A percentile compares a stretch with the other conserved stretches of the same genome.
phyloP scores from a whole-genome alignment of 441 rosid genomes.

The Aquilaria agallochum region DNA sequence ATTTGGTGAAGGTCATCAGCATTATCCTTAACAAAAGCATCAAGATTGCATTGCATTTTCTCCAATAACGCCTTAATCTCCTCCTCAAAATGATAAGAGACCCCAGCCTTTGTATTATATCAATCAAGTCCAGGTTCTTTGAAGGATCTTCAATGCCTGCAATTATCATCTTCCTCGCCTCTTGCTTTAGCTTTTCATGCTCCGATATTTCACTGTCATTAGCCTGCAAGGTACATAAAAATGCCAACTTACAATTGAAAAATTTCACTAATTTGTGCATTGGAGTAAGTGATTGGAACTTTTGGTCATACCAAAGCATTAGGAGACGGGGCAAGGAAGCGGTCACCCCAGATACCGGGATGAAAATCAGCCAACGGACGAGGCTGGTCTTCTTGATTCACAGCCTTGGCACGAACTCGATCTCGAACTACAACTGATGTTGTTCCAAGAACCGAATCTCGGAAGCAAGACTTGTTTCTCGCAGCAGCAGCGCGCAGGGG shows the following conservation, averaged over 20 bases:
- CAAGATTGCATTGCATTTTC: not conserved
- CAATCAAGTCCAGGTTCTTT: constrained; percentile 15
- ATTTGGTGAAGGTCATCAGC: constrained; percentile 7
- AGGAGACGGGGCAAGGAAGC: not conserved
- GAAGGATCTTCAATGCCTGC: not conserved
- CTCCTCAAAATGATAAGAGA: constrained; percentile 21
- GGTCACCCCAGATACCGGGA: constrained; percentile 13
- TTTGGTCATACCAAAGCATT: no score
- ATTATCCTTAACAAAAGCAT: not conserved
- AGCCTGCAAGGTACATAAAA: not conserved
- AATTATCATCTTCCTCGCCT: constrained; percentile 2
- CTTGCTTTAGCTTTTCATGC: constrained; percentile 11
- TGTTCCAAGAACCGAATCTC: no score
- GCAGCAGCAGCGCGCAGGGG: no score
- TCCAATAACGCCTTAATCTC: constrained; percentile 16
- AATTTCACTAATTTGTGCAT: no score
- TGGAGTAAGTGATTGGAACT: no score
- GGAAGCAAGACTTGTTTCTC: no score
- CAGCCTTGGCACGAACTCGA: no score
- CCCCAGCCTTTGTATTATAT: constrained; percentile 17
- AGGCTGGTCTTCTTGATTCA: no score
- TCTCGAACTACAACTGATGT: no score
- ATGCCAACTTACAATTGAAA: no score
- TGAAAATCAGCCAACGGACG: constrained; percentile 11
- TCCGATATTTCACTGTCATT: not conserved